Conservation (phyloP, 2,329 filamentous ascomycete genomes). For the Botrytis pseudocinerea region DNA sequence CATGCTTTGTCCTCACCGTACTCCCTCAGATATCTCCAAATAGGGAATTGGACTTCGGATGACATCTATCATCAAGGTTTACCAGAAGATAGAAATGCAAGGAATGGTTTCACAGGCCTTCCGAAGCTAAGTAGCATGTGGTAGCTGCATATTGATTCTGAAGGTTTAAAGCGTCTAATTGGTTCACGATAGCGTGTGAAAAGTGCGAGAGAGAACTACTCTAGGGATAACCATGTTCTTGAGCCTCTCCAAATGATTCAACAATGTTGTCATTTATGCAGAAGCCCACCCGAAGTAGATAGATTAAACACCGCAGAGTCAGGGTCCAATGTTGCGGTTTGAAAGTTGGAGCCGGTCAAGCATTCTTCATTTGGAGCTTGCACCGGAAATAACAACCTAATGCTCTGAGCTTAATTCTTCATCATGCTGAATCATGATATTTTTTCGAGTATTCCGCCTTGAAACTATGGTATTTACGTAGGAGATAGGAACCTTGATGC, state of each 20-base stretch:
- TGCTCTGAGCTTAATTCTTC: slow-evolving; percentile 7
- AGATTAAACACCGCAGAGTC: slow-evolving; percentile 8
- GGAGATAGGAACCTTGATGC: neutral
- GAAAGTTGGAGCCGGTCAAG: neutral
- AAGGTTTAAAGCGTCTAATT: neutral
- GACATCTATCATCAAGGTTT: slow-evolving; percentile 9
- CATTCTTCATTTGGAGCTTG: neutral
- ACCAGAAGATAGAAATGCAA: slow-evolving; percentile 3
- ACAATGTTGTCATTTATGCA: slow-evolving; percentile 10
- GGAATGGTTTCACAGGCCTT: neutral
- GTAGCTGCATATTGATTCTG: neutral
- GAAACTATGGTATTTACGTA: neutral
- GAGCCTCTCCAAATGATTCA: neutral
- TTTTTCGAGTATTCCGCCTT: neutral
- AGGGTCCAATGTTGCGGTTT: slow-evolving; percentile 11
- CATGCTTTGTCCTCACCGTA: neutral
- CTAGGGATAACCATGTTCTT: slow-evolving; percentile 12
- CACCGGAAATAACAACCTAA: neutral
- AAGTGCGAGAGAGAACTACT: neutral
- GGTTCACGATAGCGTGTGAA: neutral
- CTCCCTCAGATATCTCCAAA: neutral
- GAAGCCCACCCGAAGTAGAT: neutral
- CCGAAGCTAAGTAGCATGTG: slow-evolving; percentile 5
- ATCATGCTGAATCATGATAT: neutral
- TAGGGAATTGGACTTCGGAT: neutral